Conservation (phyloP, 1,284 basidiomycete species). For the Flammula alnicola region DNA sequence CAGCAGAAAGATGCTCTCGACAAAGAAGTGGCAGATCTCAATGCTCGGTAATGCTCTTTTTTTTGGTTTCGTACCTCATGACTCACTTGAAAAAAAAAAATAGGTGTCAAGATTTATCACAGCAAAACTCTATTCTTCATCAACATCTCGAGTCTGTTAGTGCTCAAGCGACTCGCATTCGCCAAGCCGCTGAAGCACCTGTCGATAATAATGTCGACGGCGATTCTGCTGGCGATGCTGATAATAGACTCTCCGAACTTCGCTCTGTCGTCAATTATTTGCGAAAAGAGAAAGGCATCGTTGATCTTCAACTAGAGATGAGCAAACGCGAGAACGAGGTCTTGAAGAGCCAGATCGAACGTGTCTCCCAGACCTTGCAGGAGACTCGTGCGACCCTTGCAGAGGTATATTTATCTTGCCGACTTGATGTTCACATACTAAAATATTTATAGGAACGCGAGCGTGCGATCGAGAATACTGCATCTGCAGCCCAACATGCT, state of each 20-base stretch:
- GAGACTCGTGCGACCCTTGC: constrained; percentile 70
- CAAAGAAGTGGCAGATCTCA: constrained; percentile 77
- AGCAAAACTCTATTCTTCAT: constrained; percentile 83
- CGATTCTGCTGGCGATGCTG: constrained; percentile 53
- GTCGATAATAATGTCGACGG: constrained; percentile 39
- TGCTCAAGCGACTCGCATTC: constrained; percentile 79
- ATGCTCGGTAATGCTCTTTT: constrained; percentile 53
- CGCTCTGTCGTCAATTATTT: constrained; percentile 84
- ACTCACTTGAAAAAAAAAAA: not conserved
- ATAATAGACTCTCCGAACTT: constrained; percentile 71
- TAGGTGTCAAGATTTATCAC: constrained; percentile 76
- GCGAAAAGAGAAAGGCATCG: constrained; percentile 89
- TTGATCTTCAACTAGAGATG: constrained; percentile 86
- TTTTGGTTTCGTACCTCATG: not conserved
- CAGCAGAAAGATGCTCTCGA: constrained; percentile 78
- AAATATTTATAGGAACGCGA: constrained; percentile 68
- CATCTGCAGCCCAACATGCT: constrained; percentile 81
- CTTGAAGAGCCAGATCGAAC: constrained; percentile 78
- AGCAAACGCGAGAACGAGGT: constrained; percentile 84
- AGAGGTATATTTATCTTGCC: constrained; percentile 46
- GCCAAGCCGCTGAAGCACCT: constrained; percentile 64
- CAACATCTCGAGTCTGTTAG: constrained; percentile 87
- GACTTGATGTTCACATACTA: not conserved
- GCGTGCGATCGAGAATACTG: constrained; percentile 67
- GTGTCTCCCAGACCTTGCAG: constrained; percentile 70